These are phyloP conservation scores for Talaromyces ruber DNA, from an alignment of 495 filamentous ascomycete species.

Conservation along the genomic window DNA sequence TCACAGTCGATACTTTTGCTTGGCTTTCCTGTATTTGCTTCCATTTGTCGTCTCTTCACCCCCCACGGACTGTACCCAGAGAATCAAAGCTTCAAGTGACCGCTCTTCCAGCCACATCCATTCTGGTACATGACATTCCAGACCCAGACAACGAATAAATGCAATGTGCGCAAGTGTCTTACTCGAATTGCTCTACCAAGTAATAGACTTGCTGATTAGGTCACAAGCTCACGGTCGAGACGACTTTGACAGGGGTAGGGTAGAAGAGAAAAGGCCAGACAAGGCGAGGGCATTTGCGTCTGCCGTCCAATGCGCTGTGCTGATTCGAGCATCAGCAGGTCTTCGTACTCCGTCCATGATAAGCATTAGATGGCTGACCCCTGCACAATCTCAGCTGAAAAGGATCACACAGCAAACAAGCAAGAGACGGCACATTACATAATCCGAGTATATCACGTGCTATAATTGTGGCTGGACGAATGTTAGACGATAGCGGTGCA, in stretches of 20 bases:
- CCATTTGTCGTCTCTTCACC: not conserved
- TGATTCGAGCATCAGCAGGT: not conserved
- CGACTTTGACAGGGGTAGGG: not conserved
- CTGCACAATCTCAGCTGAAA: slow-evolving; percentile 1
- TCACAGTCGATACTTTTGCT: not conserved
- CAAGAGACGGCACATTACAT: not conserved
- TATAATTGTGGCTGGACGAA: slow-evolving; percentile 4
- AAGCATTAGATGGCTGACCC: not conserved
- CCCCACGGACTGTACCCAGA: not conserved
- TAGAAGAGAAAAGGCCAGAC: not conserved
- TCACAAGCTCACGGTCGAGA: not conserved
- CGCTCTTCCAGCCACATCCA: not conserved
- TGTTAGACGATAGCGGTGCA: not conserved
- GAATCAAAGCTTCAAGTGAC: not conserved
- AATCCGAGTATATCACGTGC: slow-evolving; percentile 1
- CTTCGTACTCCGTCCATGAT: not conserved
- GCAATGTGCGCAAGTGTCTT: not conserved
- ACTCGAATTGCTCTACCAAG: not conserved
- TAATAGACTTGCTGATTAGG: not conserved
- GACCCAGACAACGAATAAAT: not conserved
- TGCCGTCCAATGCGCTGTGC: not conserved
- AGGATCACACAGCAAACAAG: not conserved
- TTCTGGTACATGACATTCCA: not conserved
- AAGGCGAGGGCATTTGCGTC: not conserved
- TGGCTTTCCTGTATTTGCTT: not conserved